phyloP scores from a whole-genome alignment of 192 early-diverging fungal genomes.

The Gonapodya sp. region DNA sequence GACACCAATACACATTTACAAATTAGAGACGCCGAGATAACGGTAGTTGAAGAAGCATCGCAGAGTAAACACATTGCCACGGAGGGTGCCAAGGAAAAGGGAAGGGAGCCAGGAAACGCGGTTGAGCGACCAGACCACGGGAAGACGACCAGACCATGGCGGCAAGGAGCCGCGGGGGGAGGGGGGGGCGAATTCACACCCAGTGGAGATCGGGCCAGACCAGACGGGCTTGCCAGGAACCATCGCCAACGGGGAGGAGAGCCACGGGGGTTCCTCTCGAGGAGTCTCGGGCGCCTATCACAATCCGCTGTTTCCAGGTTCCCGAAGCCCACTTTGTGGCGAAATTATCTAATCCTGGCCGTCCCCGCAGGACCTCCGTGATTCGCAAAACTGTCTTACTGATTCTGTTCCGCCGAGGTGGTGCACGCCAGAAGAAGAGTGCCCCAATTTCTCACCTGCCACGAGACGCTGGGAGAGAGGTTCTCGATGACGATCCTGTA shows the following conservation, averaged over 20 bases:
- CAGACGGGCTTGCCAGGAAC: not conserved
- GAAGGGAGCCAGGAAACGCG: not conserved
- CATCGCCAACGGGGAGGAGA: not conserved
- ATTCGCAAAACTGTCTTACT: too few relatives aligned
- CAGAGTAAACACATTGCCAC: not conserved
- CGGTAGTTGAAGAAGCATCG: not conserved
- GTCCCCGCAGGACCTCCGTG: too few relatives aligned
- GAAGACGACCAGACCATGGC: not conserved
- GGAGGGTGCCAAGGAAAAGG: not conserved
- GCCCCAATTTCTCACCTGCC: conserved; percentile 55
- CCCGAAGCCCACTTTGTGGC: too few relatives aligned
- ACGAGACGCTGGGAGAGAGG: conserved; percentile 67
- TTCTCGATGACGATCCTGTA: conserved; percentile 70
- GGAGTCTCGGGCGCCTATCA: too few relatives aligned
- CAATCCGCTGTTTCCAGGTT: too few relatives aligned
- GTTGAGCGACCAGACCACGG: conserved; percentile 3
- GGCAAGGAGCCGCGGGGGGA: too few relatives aligned
- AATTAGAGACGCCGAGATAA: not conserved
- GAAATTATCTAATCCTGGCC: too few relatives aligned
- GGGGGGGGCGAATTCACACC: too few relatives aligned
- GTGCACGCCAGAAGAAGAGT: conserved; percentile 17
- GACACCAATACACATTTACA: not conserved
- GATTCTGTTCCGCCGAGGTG: too few relatives aligned
- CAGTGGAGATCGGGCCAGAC: too few relatives aligned
- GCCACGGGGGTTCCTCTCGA: not conserved